These are phyloP conservation scores for Penicillium oxalicum DNA, from an alignment of 2,329 filamentous ascomycete species.

Conservation along the genomic window DNA sequence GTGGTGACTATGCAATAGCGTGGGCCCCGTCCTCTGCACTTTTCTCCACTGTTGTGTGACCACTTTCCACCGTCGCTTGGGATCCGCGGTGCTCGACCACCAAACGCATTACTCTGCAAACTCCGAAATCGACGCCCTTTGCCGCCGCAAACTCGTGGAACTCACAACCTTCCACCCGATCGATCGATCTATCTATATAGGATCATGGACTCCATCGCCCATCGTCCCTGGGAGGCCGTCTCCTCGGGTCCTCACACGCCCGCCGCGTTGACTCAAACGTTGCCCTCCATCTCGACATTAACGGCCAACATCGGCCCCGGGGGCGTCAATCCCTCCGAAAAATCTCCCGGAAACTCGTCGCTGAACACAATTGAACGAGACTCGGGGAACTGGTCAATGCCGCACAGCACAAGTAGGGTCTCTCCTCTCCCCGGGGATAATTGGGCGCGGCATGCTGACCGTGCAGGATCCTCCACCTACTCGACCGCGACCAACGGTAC, in stretches of 20 bases:
- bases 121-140: too few species aligned
- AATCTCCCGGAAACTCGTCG: conserved; percentile 38
- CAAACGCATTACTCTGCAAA: too few species aligned
- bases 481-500: conserved; percentile 43
- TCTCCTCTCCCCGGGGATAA: conserved; percentile 9
- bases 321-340: conserved; percentile 31
- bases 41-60: conserved; percentile 2
- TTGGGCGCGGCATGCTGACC: conserved; percentile 21
- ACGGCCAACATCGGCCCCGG: conserved; percentile 39
- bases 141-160: too few species aligned
- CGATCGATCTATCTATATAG: too few species aligned
- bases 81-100: neutral
- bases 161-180: too few species aligned
- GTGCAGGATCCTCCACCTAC: conserved; percentile 43
- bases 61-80: neutral
- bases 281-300: conserved; percentile 45
- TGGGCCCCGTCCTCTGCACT: conserved; percentile 1
- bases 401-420: conserved; percentile 51
- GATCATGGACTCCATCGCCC: conserved; percentile 38
- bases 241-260: conserved; percentile 32
- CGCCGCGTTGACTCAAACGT: conserved; percentile 35
- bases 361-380: conserved; percentile 48
- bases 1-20: conserved; percentile 24
- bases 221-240: conserved; percentile 41
- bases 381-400: conserved; percentile 56